Evolutionary conservation across 2,329 filamentous ascomycete species (phyloP), one percentile per base, ranked within the genome.

Genomic region (Aspergillus sp.): DNA sequence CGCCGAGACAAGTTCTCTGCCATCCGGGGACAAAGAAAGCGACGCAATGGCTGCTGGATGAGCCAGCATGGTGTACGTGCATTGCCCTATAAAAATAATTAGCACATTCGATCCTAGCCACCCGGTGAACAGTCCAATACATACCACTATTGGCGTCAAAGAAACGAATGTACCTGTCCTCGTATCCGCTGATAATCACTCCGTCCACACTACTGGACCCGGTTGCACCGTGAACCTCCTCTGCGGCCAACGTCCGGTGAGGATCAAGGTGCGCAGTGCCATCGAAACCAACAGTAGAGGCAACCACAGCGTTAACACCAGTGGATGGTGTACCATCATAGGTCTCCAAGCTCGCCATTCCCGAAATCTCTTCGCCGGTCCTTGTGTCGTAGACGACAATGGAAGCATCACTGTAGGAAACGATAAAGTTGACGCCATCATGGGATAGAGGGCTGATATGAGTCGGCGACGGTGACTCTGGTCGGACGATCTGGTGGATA

Each of bases 101-200:
- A 60, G 53, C 42, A 28, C 19, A 19, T 19, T 19, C 19, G 19
- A 19, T 2, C 19, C 19, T 19, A 19, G 19, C 19, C 19, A 19
- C 19, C 19, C 19, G 19, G 19, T 19, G 19, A 19, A 19, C 19
- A 19, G 19, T 19, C 19, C 19, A 29, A 36, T 33, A 80, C 87
- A 70, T 85, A 97, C 93, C 93, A 71, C 88, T 95, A 64, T 98
- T 97, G 52, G 93, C 93, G 74, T 98, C 93, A 66, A 95, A 98
- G 76, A 98, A 95, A 56, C 91, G 80, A 57, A 98, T 89, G 61
- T 89, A 96, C 57, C 87, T 83, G 71, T 98, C 93, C 73, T 98
- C 93, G 64, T 98, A 91, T 54, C 93, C 93, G 51, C 87, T 94
- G 54, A 98, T 96, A 48, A 98, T 86, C 26, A 94, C 87, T 8